Evolutionary conservation across 768 basidiomycete species (phyloP).

Genomic region (Tricholomella constricta): DNA sequence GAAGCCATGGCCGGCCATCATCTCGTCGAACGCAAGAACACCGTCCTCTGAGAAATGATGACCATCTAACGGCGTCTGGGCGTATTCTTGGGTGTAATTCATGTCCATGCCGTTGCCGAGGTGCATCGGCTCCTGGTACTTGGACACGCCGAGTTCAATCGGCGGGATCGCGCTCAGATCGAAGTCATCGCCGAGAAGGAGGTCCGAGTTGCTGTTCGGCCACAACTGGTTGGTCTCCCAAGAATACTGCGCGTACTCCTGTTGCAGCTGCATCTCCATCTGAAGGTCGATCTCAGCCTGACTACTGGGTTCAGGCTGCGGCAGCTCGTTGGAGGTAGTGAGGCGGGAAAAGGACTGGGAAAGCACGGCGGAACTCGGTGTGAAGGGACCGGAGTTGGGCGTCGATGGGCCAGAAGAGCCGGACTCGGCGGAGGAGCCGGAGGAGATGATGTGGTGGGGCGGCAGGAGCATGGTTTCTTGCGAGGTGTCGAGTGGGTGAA

Average conservation of each 20-base stretch:
- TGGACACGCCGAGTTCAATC: slow-evolving; percentile 58
- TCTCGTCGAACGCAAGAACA: slow-evolving; percentile 42
- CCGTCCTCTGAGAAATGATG: slow-evolving; percentile 25
- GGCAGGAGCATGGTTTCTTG: slow-evolving; percentile 41
- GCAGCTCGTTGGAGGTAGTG: slow-evolving; percentile 19
- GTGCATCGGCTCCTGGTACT: slow-evolving; percentile 35
- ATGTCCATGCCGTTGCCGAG: slow-evolving; percentile 20
- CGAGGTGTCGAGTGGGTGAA: slow-evolving; percentile 48
- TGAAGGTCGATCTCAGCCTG: slow-evolving; percentile 40
- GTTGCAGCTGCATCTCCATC: slow-evolving; percentile 40
- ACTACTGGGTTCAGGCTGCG: slow-evolving; percentile 29
- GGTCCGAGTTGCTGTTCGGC: slow-evolving; percentile 31
- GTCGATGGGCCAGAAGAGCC: slow-evolving; percentile 54
- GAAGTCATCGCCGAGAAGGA: slow-evolving; percentile 63
- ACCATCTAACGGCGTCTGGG: slow-evolving; percentile 27
- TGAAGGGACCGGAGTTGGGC: slow-evolving; percentile 50
- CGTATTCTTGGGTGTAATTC: slow-evolving; percentile 35
- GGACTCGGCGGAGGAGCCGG: slow-evolving; percentile 48
- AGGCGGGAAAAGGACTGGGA: slow-evolving; percentile 29
- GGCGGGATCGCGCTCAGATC: slow-evolving; percentile 67
- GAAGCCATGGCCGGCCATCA: slow-evolving; percentile 37
- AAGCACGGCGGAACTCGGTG: slow-evolving; percentile 41
- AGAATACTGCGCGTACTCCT: slow-evolving; percentile 37
- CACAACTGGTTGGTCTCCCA: slow-evolving; percentile 39
- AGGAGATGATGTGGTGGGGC: slow-evolving; percentile 48